Base-by-base conservation (phyloP, 1,139 yeast genomes). In the Zygosaccharomyces pseudobailii region DNA sequence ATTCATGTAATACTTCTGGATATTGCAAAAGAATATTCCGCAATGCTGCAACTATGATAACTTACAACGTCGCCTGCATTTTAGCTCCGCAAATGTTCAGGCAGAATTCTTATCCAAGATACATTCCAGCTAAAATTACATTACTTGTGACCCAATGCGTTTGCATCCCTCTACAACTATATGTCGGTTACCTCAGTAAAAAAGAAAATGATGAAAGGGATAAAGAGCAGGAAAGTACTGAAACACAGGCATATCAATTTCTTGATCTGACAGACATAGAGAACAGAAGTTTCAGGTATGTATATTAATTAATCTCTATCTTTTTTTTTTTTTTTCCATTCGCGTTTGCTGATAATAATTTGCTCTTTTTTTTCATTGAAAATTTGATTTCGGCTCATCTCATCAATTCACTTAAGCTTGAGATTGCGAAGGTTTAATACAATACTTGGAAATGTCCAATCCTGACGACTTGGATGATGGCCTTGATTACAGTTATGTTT, bases 1-100 rank as follows among this genome's bases (percentile, higher is more conserved):
- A 63, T 40, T 55, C 63, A 13, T 59, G 73, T 41, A 84, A 84
- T 58, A 77, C 80, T 7, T 84, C 88, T 3, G 92, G 92, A 19
- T 81, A 80, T 57, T 82, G 88, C 17, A 84, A 84, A 65, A 79
- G 82, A 61, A 67, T 78, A 41, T 76, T 81, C 5, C 76, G 78
- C 25, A 81, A 78, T 62, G 85, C 85, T 1, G 59, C 80, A 27
- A 74, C 75, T 34, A 74, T 84, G 64, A 70, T 83, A 47, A 84
- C 81, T 1, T 83, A 80, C 58, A 80, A 86, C 56, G 75, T 77
- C 24, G 88, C 92, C 24, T 84, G 84, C 54, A 69, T 84, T 42
- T 71, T 81, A 42, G 90, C 90, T 0, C 89, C 92, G 3, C 88
- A 82, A 61, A 74, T 84, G 39, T 84, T 83, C 61, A 70, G 76